Percentiles rank a stretch among this genome's conserved stretches.
Conservation (phyloP, 78 protist species). For the slime mould (Dictyostelium discoideum) region dicty_2.7 NC_007091.3:537501-538000, state of each 20-base stretch:
- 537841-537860: not conserved
- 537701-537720: not conserved
- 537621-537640: not conserved
- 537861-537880: not conserved
- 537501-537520: slow-evolving; percentile 49
- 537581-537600: slow-evolving; percentile 60
- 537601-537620: slow-evolving; percentile 5
- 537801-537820: too few species aligned
- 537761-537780: too few species aligned
- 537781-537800: too few species aligned
- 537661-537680: not conserved
- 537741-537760: too few species aligned
- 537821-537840: too few species aligned
- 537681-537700: not conserved
- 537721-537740: not conserved
- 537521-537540: slow-evolving; percentile 72
- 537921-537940: too few species aligned
- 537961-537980: too few species aligned
- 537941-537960: too few species aligned
- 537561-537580: slow-evolving; percentile 48
- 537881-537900: not conserved
- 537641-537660: not conserved
- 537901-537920: not conserved
- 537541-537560: slow-evolving; percentile 67
- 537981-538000: too few species aligned